Evolutionary conservation across 306 rosid genomes (phyloP), one percentile per base, ranked within the genome.

Genomic region (Malus asiatica): DNA sequence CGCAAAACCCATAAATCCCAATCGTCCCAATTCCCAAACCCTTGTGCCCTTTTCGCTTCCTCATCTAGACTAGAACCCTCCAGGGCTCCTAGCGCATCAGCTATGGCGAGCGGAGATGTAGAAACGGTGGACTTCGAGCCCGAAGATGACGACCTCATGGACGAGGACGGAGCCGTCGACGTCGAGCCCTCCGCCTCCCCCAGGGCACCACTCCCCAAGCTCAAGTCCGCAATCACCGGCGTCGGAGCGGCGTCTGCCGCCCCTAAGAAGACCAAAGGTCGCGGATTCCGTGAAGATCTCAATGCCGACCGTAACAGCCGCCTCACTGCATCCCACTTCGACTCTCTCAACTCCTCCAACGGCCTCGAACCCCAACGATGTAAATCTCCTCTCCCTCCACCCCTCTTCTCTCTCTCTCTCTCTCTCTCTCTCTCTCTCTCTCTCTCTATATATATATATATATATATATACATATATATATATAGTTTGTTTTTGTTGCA

Each of bases 111-210:
- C 85, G 92, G 91, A 61, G 96, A 96, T 45, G 98, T 92, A 38
- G 99, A 96, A 76, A 93, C 99, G 4, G 91, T 96, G 77, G 98
- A 96, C 87, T 96, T 96, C 76, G 99, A 95, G 85, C 97, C 97
- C 8, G 97, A 95, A 84, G 97, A 95, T 5, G 98, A 95, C 80
- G 98, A 95, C 85, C 86, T 96, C 82, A 96, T 96, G 99, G 99
- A 96, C 91, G 99, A 96, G 84, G 99, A 96, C 23, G 97, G 84
- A 51, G 96, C 91, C 23, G 79, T 81, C 5, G 97, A 87, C 57
- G 92, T 80, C 57, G 97, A 92, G 75, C 90, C 86, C 78, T 23
- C 84, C 0, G 80, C 93, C 6, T 90, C 97, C 52, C 98, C 98
- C 3, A 83, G 82, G 48, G 91, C 93, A 45, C 93, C 97, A 38